Percentiles rank a stretch among this genome's conserved stretches.
Conservation (phyloP, 2,329 filamentous ascomycete genomes). For the Ascosphaera aggregata region DNA sequence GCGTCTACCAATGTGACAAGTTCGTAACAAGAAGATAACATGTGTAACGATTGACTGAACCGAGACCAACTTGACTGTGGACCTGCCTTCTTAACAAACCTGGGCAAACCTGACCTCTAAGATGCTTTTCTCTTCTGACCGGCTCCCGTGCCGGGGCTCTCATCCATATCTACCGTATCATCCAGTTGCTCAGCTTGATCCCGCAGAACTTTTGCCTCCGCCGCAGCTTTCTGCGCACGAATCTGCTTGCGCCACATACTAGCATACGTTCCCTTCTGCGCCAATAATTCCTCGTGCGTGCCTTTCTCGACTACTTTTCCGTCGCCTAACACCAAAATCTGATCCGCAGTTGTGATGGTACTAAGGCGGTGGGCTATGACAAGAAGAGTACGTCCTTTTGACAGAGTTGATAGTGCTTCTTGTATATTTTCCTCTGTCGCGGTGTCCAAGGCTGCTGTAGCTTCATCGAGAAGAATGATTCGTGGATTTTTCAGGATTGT, state of each 20-base stretch:
- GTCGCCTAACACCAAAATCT: constrained; percentile 55
- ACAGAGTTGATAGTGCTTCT: constrained; percentile 57
- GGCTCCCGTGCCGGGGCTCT: constrained; percentile 25
- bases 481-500: constrained; percentile 48
- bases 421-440: constrained; percentile 90
- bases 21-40: too few species aligned
- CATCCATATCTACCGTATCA: constrained; percentile 17
- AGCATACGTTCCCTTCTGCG: constrained; percentile 46
- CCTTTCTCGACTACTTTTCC: constrained; percentile 59
- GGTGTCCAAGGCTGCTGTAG: constrained; percentile 60
- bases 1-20: too few species aligned
- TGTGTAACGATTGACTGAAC: too few species aligned
- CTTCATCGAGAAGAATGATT: constrained; percentile 65
- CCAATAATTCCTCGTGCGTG: constrained; percentile 54
- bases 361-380: constrained; percentile 85
- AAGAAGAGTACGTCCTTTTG: constrained; percentile 69
- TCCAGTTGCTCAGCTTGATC: constrained; percentile 20
- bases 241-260: constrained; percentile 85
- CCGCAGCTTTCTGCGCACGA: constrained; percentile 46
- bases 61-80: too few species aligned
- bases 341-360: constrained; percentile 65
- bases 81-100: too few species aligned
- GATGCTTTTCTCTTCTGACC: constrained; percentile 22
- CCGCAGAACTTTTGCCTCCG: constrained; percentile 28
- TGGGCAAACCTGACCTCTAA: too few species aligned